Evolutionary conservation across 257 asterid species (phyloP), one percentile per base, ranked within the genome.

Genomic region (Phtheirospermum japonicum): DNA sequence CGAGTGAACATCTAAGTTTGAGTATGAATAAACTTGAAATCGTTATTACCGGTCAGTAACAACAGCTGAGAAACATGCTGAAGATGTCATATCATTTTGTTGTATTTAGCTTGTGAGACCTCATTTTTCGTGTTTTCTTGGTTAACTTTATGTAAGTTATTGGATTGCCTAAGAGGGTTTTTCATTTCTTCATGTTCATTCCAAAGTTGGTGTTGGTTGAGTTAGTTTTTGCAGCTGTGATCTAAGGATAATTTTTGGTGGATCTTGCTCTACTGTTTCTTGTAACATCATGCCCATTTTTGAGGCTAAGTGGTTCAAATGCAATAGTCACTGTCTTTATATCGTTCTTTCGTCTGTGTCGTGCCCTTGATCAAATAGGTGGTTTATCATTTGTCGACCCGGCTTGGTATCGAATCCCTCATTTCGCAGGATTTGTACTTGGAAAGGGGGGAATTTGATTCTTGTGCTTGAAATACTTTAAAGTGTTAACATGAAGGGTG

Each of bases 1-100:
- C 49, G 77, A 82, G 53, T 79, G 67, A 81, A 61, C 30, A 55
- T 68, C 58, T 14, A 10, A 40, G 4, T 7, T 9, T 2, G 51
- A 45, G 3, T 45, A 5, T 45, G 58, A 31, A 43, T 61, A 57
- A n/a, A 45, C 59, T 53, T 48, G 67, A 36, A n/a, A 39, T 69
- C 14, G 50, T 63, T 23, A 18, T 26, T 53, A 53, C 59, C 4
- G 37, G 59, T 23, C 8, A 9, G 36, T 53, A 26, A 20, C 57
- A 26, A 20, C 57, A 51, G n/a, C 30, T 19, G 34, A 51, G 6
- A 51, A 10, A 18, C 12, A 36, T 36, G 42, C 49, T 42, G 49
- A 17, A 42, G 16, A 53, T 28, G 18, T 11, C 14, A 0, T 11
- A 17, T 57, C 40, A 37, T 53, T 40, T 16, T 63, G 57, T 16